Evolutionary conservation across 495 filamentous ascomycete genomes (phyloP).

Genomic region (Xylaria bambusicola): DNA sequence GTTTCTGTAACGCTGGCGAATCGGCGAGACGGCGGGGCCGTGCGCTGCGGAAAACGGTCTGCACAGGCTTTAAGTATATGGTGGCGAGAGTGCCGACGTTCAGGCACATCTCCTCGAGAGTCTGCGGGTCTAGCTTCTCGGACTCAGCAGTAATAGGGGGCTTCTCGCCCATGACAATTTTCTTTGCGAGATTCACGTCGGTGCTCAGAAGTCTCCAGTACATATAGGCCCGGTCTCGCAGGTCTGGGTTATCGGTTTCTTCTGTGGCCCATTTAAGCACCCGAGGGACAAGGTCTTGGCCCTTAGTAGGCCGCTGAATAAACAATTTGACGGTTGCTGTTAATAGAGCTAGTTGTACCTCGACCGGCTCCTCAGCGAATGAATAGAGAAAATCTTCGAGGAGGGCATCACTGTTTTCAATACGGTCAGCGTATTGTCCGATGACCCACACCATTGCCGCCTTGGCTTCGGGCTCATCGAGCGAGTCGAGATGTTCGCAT

Average conservation of each 20-base stretch:
- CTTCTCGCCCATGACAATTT: conserved; percentile 95
- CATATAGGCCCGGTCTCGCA: conserved; percentile 96
- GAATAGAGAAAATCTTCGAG: conserved; percentile 93
- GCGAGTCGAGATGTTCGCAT: conserved; percentile 92
- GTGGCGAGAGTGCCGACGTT: conserved; percentile 95
- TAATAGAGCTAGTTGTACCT: conserved; percentile 91
- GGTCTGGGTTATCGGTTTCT: conserved; percentile 96
- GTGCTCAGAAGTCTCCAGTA: conserved; percentile 98
- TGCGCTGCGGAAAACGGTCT: conserved; percentile 94
- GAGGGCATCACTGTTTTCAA: conserved; percentile 91
- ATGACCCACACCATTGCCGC: conserved; percentile 99
- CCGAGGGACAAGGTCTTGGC: conserved; percentile 89
- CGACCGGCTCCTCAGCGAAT: conserved; percentile 90
- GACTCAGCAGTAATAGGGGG: conserved; percentile 95
- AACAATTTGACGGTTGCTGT: conserved; percentile 98
- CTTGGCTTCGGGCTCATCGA: conserved; percentile 99
- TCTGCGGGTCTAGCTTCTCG: conserved; percentile 88
- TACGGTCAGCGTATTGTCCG: conserved; percentile 94
- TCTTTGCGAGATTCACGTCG: conserved; percentile 81
- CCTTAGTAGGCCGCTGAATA: conserved; percentile 94
- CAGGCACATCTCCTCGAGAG: conserved; percentile 95
- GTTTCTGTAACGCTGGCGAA: conserved; percentile 80
- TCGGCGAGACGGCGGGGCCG: conserved; percentile 75
- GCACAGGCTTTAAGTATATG: conserved; percentile 95
- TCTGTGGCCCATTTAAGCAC: conserved; percentile 99